A percentile compares a stretch with the other conserved stretches of the same genome.
phyloP scores from a whole-genome alignment of 495 filamentous ascomycete species.

The Annulohypoxylon maeteangense region DNA sequence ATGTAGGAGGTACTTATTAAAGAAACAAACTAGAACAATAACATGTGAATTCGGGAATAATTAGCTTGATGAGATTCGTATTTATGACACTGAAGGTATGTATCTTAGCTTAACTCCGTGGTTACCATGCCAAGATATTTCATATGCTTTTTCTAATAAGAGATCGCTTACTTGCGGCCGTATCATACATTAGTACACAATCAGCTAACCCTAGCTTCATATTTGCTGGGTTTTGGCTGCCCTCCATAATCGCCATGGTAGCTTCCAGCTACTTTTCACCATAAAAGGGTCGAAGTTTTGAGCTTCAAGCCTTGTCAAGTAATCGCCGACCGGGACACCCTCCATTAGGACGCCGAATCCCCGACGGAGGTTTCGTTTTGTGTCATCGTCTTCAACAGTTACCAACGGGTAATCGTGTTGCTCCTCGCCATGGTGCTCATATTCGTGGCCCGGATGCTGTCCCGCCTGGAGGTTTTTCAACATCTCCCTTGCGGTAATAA shows the following conservation, averaged over 20 bases:
- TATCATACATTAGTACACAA: background rate
- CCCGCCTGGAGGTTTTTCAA: slow-evolving; percentile 78
- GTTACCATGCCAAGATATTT: background rate
- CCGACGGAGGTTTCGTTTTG: slow-evolving; percentile 64
- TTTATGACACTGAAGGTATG: too few relatives aligned
- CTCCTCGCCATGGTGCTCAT: slow-evolving; percentile 83
- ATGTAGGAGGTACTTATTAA: background rate
- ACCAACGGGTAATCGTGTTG: slow-evolving; percentile 71
- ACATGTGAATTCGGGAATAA: background rate
- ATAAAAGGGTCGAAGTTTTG: slow-evolving; percentile 80
- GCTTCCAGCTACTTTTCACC: slow-evolving; percentile 81
- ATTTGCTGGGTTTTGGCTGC: slow-evolving; percentile 71
- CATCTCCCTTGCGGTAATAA: slow-evolving; percentile 95
- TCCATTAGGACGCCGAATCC: slow-evolving; percentile 84
- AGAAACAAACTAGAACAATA: background rate
- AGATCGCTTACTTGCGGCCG: background rate
- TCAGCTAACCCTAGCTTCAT: slow-evolving; percentile 9
- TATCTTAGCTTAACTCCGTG: background rate
- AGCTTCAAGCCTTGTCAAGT: slow-evolving; percentile 79
- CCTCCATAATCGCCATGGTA: slow-evolving; percentile 87
- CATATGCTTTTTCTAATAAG: background rate
- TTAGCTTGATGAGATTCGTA: background rate
- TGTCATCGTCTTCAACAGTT: slow-evolving; percentile 44
- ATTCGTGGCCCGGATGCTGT: slow-evolving; percentile 79
- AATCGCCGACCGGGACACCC: slow-evolving; percentile 78